Base-by-base conservation (phyloP, 1,284 basidiomycete genomes). In the Ustilago tritici region DNA sequence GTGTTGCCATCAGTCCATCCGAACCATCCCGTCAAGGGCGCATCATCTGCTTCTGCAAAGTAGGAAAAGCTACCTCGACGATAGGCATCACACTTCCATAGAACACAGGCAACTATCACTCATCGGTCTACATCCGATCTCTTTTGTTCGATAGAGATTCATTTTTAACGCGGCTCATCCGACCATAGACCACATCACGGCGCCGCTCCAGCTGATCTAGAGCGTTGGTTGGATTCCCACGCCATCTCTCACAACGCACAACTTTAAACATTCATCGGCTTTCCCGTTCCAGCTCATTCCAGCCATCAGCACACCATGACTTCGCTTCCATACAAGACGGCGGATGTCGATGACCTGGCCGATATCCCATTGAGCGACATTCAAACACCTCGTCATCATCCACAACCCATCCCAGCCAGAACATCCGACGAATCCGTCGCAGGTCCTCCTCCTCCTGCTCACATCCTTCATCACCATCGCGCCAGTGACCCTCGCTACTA, bases 351-450 rank as follows among this genome's bases (percentile, higher is more conserved):
- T 31, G 79, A 81, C 35, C 61, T 79, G 6, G 67, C 74, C 19
- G 65, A 71, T 23, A 81, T 81, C 40, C 79, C 78, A 17, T 43
- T 81, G n/a, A 57, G 55, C 56, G 53, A 59, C 54, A 60, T 81
- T 15, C 56, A 64, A 7, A 54, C 74, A 11, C 74, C 78, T 38
- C 68, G 58, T 53, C 56, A 57, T 5, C 64, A 60, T 9, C 34
- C 40, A 10, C 56, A 46, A 11, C 31, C 15, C 15, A 32, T 56
- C 34, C 17, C 35, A 4, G 55, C 40, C 11, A 41, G 36, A 23
- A 40, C 38, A 12, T 38, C 56, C 1, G 40, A 31, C 2, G 70
- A 63, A 11, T 73, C 78, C 6, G 17, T 65, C 49, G 47, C 46
- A 12, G 59, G 49, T 9, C 49, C 65, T 23, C 65, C 80, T 49